Evolutionary conservation across 768 basidiomycete species (phyloP).

Genomic region (Sporobolomyces phaffii): DNA sequence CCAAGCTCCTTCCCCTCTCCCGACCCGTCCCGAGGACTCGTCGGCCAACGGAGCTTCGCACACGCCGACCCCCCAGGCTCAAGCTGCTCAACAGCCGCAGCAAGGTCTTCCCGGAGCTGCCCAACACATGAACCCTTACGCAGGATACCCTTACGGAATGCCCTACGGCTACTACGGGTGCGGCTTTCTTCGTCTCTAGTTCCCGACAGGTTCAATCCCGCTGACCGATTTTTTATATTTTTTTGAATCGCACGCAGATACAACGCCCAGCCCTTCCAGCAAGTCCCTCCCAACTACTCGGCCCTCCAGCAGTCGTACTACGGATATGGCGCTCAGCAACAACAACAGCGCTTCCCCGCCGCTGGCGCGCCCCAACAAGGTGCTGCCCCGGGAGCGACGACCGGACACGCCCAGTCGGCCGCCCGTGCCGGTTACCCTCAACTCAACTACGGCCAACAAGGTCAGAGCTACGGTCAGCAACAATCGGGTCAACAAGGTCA

Average conservation of each 20-base stretch:
- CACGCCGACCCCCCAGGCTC: conserved; percentile 18
- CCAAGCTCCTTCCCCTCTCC: conserved; percentile 36
- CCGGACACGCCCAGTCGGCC: not conserved
- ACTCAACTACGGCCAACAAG: conserved; percentile 10
- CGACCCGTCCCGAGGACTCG: conserved; percentile 28
- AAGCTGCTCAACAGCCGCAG: conserved; percentile 17
- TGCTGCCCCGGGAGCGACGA: not conserved
- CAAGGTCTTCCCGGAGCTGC: conserved; percentile 19
- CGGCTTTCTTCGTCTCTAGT: not conserved
- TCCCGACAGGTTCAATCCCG: no score
- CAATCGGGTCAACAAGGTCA: not conserved
- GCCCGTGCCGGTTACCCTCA: conserved; percentile 15
- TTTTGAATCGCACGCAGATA: no score
- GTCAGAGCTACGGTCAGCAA: not conserved
- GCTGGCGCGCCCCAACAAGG: conserved; percentile 7
- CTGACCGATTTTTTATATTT: no score
- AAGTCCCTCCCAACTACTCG: conserved; percentile 31
- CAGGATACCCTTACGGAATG: conserved; percentile 26
- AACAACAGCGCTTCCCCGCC: not conserved
- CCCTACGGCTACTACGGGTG: conserved; percentile 31
- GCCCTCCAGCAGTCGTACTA: conserved; percentile 28
- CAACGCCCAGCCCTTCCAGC: conserved; percentile 18
- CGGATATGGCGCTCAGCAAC: conserved; percentile 25
- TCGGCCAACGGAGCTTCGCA: not conserved
- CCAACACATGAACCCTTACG: conserved; percentile 16